These are phyloP conservation scores for Fusarium graminum DNA, from an alignment of 2,329 filamentous ascomycete genomes.

Conservation along the genomic window DNA sequence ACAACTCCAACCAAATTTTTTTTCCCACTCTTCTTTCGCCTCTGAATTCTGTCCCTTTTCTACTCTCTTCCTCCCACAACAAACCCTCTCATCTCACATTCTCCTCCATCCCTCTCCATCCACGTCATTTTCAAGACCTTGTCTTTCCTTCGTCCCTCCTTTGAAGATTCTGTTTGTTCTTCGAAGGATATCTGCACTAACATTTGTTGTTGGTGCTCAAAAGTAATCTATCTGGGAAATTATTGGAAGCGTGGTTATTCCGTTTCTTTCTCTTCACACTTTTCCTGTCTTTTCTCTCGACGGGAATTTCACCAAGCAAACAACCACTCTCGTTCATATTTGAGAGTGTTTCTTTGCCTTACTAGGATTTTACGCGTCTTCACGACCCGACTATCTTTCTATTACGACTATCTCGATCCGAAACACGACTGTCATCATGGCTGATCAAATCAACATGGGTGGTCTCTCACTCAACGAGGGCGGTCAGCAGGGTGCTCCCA, in stretches of 20 bases:
- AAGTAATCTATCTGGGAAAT: slow-evolving; percentile 53
- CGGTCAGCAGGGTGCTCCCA: slow-evolving; percentile 48
- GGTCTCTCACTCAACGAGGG: slow-evolving; percentile 73
- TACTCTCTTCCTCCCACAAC: slow-evolving; percentile 54
- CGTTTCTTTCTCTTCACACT: slow-evolving; percentile 49
- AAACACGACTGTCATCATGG: slow-evolving; percentile 69
- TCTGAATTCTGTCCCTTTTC: slow-evolving; percentile 50
- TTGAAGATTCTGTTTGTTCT: slow-evolving; percentile 62
- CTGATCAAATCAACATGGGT: slow-evolving; percentile 86
- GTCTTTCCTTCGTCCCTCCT: slow-evolving; percentile 61
- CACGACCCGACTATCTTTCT: slow-evolving; percentile 38
- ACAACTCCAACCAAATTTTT: slow-evolving; percentile 54
- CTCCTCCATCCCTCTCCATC: slow-evolving; percentile 50
- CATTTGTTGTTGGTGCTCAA: slow-evolving; percentile 50
- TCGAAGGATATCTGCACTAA: slow-evolving; percentile 55
- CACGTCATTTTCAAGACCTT: slow-evolving; percentile 51
- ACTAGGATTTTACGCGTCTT: slow-evolving; percentile 40
- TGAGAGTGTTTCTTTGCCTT: slow-evolving; percentile 48
- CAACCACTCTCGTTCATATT: slow-evolving; percentile 42
- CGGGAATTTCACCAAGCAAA: slow-evolving; percentile 47
- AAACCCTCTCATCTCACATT: slow-evolving; percentile 51
- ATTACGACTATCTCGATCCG: slow-evolving; percentile 37
- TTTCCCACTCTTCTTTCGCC: slow-evolving; percentile 53
- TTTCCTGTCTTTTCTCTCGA: slow-evolving; percentile 52
- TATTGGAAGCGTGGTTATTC: slow-evolving; percentile 53